These are phyloP conservation scores for Punctularia strigosozonata DNA, from an alignment of 768 basidiomycete genomes.

Conservation along the genomic window DNA sequence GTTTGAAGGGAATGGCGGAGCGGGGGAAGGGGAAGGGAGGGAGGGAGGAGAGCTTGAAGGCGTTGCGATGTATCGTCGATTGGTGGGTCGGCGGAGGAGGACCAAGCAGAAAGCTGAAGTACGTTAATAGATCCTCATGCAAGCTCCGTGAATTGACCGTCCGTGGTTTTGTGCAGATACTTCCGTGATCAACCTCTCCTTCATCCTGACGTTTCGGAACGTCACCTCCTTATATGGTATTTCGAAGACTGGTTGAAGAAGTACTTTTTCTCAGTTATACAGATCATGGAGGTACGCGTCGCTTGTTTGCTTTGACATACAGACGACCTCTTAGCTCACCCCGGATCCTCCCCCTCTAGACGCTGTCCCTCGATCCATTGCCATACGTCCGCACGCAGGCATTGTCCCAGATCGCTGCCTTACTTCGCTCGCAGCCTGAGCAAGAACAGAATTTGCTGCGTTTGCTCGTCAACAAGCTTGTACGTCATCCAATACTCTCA, in stretches of 20 bases:
- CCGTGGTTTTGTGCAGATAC: constrained; percentile 38
- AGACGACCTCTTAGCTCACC: background rate
- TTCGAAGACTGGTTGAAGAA: constrained; percentile 99
- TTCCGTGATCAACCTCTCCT: constrained; percentile 79
- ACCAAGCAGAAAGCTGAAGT: constrained; percentile 80
- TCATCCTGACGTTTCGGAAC: constrained; percentile 53
- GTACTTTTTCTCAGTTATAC: constrained; percentile 86
- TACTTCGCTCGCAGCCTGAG: constrained; percentile 85
- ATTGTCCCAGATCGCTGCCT: constrained; percentile 61
- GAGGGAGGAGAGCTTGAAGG: constrained; percentile 87
- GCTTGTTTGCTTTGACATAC: background rate
- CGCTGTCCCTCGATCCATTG: constrained; percentile 73
- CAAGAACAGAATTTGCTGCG: constrained; percentile 95
- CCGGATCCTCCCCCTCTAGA: constrained; percentile 35
- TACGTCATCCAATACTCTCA: constrained; percentile 20
- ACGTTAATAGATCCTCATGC: constrained; percentile 14
- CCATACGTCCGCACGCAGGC: constrained; percentile 83
- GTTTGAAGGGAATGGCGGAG: constrained; percentile 65
- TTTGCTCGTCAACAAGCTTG: constrained; percentile 89
- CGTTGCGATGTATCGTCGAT: constrained; percentile 84
- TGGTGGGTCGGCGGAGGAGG: constrained; percentile 98
- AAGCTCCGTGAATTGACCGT: background rate
- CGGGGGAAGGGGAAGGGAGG: constrained; percentile 74
- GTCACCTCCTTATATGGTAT: constrained; percentile 69
- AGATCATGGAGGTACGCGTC: constrained; percentile 69